Evolutionary conservation across 1,284 basidiomycete genomes (phyloP), one percentile per base, ranked within the genome.

Genomic region (Melampsora abietis-canadensis): DNA sequence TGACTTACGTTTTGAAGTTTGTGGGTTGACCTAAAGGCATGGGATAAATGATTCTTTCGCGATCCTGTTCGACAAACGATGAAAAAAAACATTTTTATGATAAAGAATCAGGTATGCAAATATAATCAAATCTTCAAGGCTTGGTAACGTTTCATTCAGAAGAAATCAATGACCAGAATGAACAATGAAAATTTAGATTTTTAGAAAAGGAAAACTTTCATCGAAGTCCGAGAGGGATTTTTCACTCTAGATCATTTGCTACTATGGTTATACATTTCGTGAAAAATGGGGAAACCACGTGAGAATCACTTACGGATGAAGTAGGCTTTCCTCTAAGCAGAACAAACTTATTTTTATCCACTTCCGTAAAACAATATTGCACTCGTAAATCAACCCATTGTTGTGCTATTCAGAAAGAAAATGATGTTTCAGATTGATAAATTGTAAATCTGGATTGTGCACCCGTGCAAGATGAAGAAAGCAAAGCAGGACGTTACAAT

Each of bases 331-430:
- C 68, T 12, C 68, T 59, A 19, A 62, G 31, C 19, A 70, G 21
- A 47, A 57, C 60, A 10, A 61, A 34, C 6, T 27, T 21, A 8
- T 8, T 21, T 27, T 12, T 4, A 57, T 21, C 8, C 2, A n/a
- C n/a, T 12, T 8, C 19, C 37, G 31, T 30, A 61, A 15, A 61
- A 40, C 40, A 44, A 60, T 17, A 19, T 51, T 67, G 44, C 31
- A 77, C 74, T 24, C 72, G 60, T 44, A 79, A 40, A 37, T 77
- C 72, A 8, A 47, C 61, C 78, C 78, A 79, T 51, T 73, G 66
- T 63, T 79, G 78, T 2, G 78, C 78, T 79, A 67, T 57, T 14
- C 14, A 40, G 12, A 19, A 17, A 31, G 44, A 6, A 61, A 60
- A 12, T 44, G 4, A 4, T 21, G 21, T 12, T 40, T 51, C 14